Evolutionary conservation across 202 grass and related monocot species (phyloP).

Genomic region (Setaria italica): DNA sequence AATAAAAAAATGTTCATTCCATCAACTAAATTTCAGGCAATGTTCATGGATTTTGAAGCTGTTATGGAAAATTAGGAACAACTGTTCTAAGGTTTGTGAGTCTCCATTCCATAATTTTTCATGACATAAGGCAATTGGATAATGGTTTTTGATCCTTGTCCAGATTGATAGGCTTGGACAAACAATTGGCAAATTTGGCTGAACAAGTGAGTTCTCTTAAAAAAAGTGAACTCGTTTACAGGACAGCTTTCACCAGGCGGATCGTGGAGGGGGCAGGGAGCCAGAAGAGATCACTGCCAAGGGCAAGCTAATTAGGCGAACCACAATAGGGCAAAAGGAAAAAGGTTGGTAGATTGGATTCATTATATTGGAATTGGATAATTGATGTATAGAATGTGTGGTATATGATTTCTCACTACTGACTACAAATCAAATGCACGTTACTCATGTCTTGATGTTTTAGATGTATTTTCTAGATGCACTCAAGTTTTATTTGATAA

Average conservation of each 20-base stretch:
- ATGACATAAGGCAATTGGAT: neutral
- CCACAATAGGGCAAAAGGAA: too few relatives aligned
- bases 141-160: neutral
- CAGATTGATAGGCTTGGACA: slow-evolving; percentile 60
- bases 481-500: too few relatives aligned
- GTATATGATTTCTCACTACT: too few relatives aligned
- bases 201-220: slow-evolving; percentile 53
- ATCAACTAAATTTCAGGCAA: slow-evolving; percentile 31
- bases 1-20: neutral
- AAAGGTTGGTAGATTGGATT: too few relatives aligned
- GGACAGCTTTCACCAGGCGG: slow-evolving; percentile 57
- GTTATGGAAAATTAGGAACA: slow-evolving; percentile 38
- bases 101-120: neutral
- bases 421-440: too few relatives aligned
- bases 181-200: slow-evolving; percentile 29
- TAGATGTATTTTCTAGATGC: too few relatives aligned
- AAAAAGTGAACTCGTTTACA: slow-evolving; percentile 55
- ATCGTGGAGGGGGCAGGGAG: too few relatives aligned
- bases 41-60: slow-evolving; percentile 40
- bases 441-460: too few relatives aligned
- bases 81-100: slow-evolving; percentile 53
- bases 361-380: too few relatives aligned
- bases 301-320: too few relatives aligned
- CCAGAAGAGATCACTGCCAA: too few relatives aligned
- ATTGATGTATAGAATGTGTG: too few relatives aligned